These are phyloP conservation scores for Suhomyces vadensis DNA, from an alignment of 805 yeast genomes.

Conservation along the genomic window DNA sequence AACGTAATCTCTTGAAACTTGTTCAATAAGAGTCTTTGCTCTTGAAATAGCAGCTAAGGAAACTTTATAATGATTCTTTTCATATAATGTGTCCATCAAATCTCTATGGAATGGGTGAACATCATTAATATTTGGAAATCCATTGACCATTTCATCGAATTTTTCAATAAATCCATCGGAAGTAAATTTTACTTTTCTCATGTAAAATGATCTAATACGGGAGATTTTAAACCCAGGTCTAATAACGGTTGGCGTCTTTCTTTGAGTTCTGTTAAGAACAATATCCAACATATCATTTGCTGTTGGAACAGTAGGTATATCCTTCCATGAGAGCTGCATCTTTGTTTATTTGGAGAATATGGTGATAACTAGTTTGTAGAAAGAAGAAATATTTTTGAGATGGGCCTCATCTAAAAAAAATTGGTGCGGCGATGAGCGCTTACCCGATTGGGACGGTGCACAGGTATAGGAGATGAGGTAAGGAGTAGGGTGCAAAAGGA, in stretches of 20 bases:
- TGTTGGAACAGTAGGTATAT: slow-evolving; percentile 92
- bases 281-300: slow-evolving; percentile 93
- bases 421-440: slow-evolving; percentile 12
- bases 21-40: slow-evolving; percentile 92
- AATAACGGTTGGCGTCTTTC: slow-evolving; percentile 98
- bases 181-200: slow-evolving; percentile 96
- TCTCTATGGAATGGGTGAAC: slow-evolving; percentile 98
- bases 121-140: slow-evolving; percentile 96
- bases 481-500: not conserved
- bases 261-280: slow-evolving; percentile 94
- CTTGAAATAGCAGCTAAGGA: slow-evolving; percentile 92
- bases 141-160: slow-evolving; percentile 77
- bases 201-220: slow-evolving; percentile 94
- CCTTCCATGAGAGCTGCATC: slow-evolving; percentile 99
- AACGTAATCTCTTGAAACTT: slow-evolving; percentile 92
- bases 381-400: not conserved
- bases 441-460: slow-evolving; percentile 10
- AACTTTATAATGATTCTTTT: slow-evolving; percentile 96
- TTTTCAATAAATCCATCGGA: slow-evolving; percentile 96
- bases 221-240: slow-evolving; percentile 95
- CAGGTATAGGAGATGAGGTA: slow-evolving; percentile 1
- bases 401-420: slow-evolving; percentile 12
- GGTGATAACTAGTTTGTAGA: not conserved
- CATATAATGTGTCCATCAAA: slow-evolving; percentile 95
- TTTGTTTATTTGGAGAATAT: slow-evolving; percentile 13